Base-by-base conservation (phyloP, 139 green algal genomes). In the Gonium pectorale region DNA sequence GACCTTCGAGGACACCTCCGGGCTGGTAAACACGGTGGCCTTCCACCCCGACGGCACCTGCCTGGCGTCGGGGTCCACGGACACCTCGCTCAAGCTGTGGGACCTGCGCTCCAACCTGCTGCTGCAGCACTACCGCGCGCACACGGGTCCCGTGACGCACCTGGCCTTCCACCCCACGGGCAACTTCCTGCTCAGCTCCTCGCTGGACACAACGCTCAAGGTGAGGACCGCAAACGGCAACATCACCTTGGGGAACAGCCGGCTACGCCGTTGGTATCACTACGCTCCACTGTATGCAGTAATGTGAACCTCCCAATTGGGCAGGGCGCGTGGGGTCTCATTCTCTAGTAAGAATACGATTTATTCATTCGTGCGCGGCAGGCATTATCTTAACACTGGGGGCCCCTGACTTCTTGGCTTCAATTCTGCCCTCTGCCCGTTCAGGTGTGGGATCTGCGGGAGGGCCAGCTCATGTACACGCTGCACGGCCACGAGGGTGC, bases 11-110 rank as follows among this genome's bases (percentile, higher is more conserved):
- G 77, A 83, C 62, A 26, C 91, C 52, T 73, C 89, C 21, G 88
- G 86, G 24, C 73, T 86, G 24, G 69, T 90, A 54, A 93, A 96
- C 66, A 93, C 92, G 54, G 91, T 95, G 27, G 86, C 89, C 54
- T 98, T 98, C 81, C 94, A 97, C 86, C 95, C 96, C 1, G 95
- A 98, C 68, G 96, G 95, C 68, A 97, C 93, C 21, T 97, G 93
- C 87, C 80, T 97, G 13, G 95, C 93, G 22, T 87, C 80, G 22
- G 88, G 40, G 81, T 86, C 90, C 67, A 90, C 87, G 7, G 94
- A 98, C 86, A 89, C 88, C 62, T 89, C 79, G 56, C 93, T 98
- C 88, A 95, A 96, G 90, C 70, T 95, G 66, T 95, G 90, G 89
- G 93, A 96, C 86, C 69, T 93, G 67, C 88, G 93, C 17, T 92